phyloP scores from a whole-genome alignment of 345 rosid species.

The Firmiana major region DNA sequence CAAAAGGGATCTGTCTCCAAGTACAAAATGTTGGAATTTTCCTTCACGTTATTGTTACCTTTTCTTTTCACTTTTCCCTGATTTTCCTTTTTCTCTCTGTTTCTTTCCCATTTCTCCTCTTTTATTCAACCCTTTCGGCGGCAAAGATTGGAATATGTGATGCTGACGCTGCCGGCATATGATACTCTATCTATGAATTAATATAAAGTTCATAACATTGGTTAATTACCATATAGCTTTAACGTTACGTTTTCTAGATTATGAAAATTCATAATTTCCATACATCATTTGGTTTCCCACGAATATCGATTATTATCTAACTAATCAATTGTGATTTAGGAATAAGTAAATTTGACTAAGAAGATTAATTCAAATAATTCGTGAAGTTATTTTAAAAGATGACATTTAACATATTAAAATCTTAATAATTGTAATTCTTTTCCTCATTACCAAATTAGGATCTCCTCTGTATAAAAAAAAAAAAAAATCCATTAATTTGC shows the following conservation, averaged over 20 bases:
- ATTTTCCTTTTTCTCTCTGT: neutral
- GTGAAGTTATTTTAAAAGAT: too few species aligned
- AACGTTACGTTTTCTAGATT: neutral
- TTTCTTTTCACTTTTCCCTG: neutral
- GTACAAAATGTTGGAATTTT: conserved; percentile 13
- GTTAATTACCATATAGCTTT: neutral
- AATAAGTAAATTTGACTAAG: too few species aligned
- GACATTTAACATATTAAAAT: too few species aligned
- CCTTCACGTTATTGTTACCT: neutral
- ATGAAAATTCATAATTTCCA: too few species aligned
- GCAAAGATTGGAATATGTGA: conserved; percentile 15
- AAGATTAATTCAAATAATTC: too few species aligned
- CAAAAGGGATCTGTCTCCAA: conserved; percentile 9
- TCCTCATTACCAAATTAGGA: too few species aligned
- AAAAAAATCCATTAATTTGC: too few species aligned
- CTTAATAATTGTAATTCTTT: too few species aligned
- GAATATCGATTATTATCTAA: too few species aligned
- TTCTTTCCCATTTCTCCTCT: neutral
- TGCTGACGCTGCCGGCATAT: conserved; percentile 9
- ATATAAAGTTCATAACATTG: neutral
- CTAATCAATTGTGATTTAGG: too few species aligned
- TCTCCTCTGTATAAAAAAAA: too few species aligned
- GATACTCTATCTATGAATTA: neutral
- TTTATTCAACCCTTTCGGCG: conserved; percentile 15
- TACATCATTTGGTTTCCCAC: too few species aligned